Conservation (phyloP, 2,329 filamentous ascomycete genomes). For the Coniochaeta pulveracea region DNA sequence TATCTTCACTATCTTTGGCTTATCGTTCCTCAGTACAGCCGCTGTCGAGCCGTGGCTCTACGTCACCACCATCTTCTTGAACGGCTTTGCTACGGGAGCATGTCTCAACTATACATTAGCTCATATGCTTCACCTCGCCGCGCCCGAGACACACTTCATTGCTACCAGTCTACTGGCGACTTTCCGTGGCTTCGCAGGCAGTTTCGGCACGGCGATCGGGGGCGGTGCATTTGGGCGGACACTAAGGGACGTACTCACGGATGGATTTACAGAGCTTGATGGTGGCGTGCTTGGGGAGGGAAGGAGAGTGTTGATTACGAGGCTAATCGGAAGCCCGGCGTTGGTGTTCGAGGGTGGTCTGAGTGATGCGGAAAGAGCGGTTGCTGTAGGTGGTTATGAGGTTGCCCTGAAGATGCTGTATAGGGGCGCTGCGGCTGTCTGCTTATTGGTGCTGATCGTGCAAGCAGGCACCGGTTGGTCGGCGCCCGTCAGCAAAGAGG, state of each 20-base stretch:
- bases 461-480: constrained; percentile 41
- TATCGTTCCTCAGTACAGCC: constrained; percentile 43
- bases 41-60: constrained; percentile 39
- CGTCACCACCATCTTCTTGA: constrained; percentile 50
- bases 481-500: constrained; percentile 38
- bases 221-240: constrained; percentile 63
- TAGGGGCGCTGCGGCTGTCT: constrained; percentile 31
- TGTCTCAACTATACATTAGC: constrained; percentile 72
- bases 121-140: constrained; percentile 64
- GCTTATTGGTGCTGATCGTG: constrained; percentile 29
- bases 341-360: constrained; percentile 33
- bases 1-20: constrained; percentile 29
- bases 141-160: constrained; percentile 57
- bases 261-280: constrained; percentile 42
- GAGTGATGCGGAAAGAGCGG: constrained; percentile 24
- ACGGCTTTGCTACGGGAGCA: constrained; percentile 63
- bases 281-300: constrained; percentile 20
- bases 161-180: constrained; percentile 67
- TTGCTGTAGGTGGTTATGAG: constrained; percentile 37
- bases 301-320: constrained; percentile 28
- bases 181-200: constrained; percentile 71
- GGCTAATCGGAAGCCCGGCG: constrained; percentile 38
- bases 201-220: constrained; percentile 69
- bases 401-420: constrained; percentile 33
- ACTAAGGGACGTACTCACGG: constrained; percentile 41